Percentiles rank a stretch among this genome's conserved stretches.
Conservation (phyloP, 129 eudicot species). For the Oenanthe sinensis region DNA sequence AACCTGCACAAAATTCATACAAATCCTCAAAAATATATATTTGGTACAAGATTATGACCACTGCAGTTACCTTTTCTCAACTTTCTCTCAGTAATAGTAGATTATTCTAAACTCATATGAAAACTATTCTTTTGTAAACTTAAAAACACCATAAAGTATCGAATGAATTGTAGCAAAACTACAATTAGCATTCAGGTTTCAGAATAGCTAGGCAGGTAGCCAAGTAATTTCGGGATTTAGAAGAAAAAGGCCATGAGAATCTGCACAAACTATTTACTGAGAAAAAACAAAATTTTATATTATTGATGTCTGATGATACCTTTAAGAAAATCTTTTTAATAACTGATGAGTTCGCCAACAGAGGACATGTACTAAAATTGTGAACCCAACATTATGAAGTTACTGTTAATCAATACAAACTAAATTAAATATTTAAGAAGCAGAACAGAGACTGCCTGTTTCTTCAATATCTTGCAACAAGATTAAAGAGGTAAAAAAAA, state of each 20-base stretch:
- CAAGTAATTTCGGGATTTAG: background rate
- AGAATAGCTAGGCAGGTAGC: background rate
- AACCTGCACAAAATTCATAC: slow-evolving; percentile 58
- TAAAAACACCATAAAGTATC: background rate
- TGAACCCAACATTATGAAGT: background rate
- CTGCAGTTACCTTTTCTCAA: slow-evolving; percentile 6
- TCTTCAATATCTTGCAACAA: background rate
- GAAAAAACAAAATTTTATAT: background rate
- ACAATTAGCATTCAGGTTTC: background rate
- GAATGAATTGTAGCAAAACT: background rate
- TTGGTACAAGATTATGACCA: background rate
- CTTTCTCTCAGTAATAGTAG: background rate
- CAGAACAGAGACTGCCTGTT: background rate
- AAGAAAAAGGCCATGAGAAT: background rate
- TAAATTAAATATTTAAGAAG: background rate
- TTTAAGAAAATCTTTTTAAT: background rate
- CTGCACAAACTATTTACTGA: background rate
- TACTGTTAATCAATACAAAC: background rate
- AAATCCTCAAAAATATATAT: slow-evolving; percentile 10
- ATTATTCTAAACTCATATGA: background rate
- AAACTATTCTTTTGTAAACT: background rate
- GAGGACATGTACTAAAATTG: background rate
- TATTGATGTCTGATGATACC: background rate
- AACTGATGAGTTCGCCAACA: background rate
- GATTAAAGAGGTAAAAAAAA: background rate